Base-by-base conservation (phyloP, 2,329 filamentous ascomycete genomes). In the Colletotrichum salicis region DNA sequence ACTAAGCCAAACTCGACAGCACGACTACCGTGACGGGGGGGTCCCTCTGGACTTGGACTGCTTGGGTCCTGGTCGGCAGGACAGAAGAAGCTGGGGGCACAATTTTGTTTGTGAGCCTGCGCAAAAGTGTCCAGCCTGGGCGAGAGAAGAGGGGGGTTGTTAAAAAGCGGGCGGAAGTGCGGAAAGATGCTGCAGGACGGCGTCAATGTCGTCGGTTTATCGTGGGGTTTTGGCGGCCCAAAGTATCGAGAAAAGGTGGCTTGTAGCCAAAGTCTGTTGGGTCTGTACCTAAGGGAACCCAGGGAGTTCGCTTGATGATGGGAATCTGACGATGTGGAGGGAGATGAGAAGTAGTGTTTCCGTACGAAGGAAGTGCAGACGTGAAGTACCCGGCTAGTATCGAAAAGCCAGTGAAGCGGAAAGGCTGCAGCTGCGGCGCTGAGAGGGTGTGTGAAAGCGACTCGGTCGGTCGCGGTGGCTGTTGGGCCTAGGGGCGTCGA, bases 21-120 rank as follows among this genome's bases (percentile, higher is more conserved):
- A 67, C 35, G 58, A 68, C 68, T 71, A 71, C 58, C 64, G 69
- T 35, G 69, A 64, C 55, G 54, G 69, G 64, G 64, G 58, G 45
- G 45, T 45, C 5, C 3, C 41, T 61, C 37, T 60, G 57, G 12
- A 19, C 22, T 41, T 48, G 35, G 58, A 27, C 27, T 60, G 29
- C 55, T 27, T 41, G 37, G 41, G 24, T 45, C 37, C 61, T n/a
- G 37, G 57, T 37, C 22, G 41, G 29, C 27, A 45, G 41, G 54
- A 45, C 24, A 19, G 61, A 37, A 37, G 55, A 70, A 55, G 54
- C 15, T 45, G 24, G 41, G 64, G 64, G 31, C 41, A 52, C n/a
- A n/a, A 52, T 60, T 19, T 61, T 61, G 64, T 35, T 60, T 37
- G 37, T 27, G 45, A 33, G 48, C 54, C 60, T 51, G 59, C 24